These are phyloP conservation scores for Podospora australis DNA, from an alignment of 495 filamentous ascomycete species.

Conservation along the genomic window DNA sequence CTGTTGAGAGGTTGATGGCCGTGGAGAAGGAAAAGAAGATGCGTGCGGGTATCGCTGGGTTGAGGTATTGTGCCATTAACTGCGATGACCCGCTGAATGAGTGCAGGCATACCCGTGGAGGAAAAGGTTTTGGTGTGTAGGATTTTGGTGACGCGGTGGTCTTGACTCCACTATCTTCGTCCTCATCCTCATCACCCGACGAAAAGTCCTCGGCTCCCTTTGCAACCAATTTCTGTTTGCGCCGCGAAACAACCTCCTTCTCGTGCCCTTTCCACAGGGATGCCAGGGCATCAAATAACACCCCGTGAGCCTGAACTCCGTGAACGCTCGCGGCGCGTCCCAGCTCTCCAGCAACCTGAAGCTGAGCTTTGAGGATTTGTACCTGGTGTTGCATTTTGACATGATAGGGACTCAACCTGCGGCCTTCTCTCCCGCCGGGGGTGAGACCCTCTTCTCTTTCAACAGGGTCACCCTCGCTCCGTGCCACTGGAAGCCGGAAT, in stretches of 20 bases:
- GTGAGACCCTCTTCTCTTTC: conserved; percentile 49
- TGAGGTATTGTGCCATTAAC: conserved; percentile 68
- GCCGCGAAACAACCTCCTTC: conserved; percentile 56
- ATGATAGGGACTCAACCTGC: conserved; percentile 62
- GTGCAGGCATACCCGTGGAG: conserved; percentile 88
- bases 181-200: conserved; percentile 35
- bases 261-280: conserved; percentile 81
- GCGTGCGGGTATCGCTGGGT: conserved; percentile 64
- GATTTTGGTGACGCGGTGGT: background rate
- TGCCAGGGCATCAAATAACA: conserved; percentile 66
- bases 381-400: conserved; percentile 77
- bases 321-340: conserved; percentile 78
- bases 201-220: conserved; percentile 43
- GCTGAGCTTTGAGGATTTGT: conserved; percentile 67
- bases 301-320: conserved; percentile 85
- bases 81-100: conserved; percentile 83
- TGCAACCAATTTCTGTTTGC: conserved; percentile 46
- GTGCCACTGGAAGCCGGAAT: conserved; percentile 71
- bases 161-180: conserved; percentile 6
- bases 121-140: conserved; percentile 54
- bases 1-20: conserved; percentile 66
- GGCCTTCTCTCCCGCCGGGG: conserved; percentile 76
- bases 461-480: conserved; percentile 31
- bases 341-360: conserved; percentile 79
- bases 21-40: conserved; percentile 87